phyloP scores from a whole-genome alignment of 768 basidiomycete genomes.

The Kwoniella bestiolae region DNA sequence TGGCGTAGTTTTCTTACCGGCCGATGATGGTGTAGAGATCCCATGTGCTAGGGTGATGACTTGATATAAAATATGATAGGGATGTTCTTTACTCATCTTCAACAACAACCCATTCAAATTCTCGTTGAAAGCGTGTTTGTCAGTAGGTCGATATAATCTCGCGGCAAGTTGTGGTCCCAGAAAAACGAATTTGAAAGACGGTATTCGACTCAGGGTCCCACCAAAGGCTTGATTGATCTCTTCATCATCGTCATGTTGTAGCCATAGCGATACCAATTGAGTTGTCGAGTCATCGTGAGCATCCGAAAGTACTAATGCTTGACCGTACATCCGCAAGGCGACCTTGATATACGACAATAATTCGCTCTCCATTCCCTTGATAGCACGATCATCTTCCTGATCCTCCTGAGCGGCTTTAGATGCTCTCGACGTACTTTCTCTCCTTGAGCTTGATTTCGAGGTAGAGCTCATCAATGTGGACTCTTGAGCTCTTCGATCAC shows the following conservation, averaged over 20 bases:
- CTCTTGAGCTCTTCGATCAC: slow-evolving; percentile 66
- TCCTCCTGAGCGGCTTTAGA: slow-evolving; percentile 20
- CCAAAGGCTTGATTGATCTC: slow-evolving; percentile 61
- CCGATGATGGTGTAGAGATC: slow-evolving; percentile 13
- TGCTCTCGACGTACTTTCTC: slow-evolving; percentile 11
- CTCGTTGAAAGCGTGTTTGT: slow-evolving; percentile 61
- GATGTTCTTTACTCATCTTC: slow-evolving; percentile 81
- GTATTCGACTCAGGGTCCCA: slow-evolving; percentile 65
- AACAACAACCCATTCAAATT: slow-evolving; percentile 70
- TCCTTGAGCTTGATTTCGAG: slow-evolving; percentile 11
- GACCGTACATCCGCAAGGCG: slow-evolving; percentile 85
- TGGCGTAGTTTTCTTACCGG: slow-evolving; percentile 20
- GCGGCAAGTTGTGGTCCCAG: slow-evolving; percentile 92
- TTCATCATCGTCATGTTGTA: slow-evolving; percentile 73
- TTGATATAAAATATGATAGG: slow-evolving; percentile 91
- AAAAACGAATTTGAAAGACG: slow-evolving; percentile 87
- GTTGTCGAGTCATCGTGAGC: slow-evolving; percentile 77
- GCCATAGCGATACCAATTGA: slow-evolving; percentile 87
- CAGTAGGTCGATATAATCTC: slow-evolving; percentile 66
- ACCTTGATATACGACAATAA: slow-evolving; percentile 70
- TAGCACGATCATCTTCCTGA: slow-evolving; percentile 34
- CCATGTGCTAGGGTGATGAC: slow-evolving; percentile 69
- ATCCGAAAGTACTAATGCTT: slow-evolving; percentile 71
- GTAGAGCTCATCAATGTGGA: slow-evolving; percentile 9
- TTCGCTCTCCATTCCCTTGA: slow-evolving; percentile 64